These are phyloP conservation scores for Claviceps lovelessii DNA, from an alignment of 2,329 filamentous ascomycete genomes.

Conservation along the genomic window DNA sequence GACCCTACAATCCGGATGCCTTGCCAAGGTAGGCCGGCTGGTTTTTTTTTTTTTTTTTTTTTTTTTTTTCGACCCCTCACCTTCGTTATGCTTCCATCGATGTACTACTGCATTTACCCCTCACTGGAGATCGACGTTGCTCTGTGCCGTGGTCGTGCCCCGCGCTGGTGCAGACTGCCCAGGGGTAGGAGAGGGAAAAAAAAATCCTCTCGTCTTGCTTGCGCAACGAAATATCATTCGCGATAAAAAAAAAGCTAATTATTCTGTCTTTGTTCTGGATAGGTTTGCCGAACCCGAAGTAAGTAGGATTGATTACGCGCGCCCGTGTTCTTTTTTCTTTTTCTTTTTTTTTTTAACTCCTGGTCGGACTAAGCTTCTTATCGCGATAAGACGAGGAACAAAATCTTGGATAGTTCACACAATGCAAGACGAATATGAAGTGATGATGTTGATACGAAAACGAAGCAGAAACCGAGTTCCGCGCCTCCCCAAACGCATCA, in stretches of 20 bases:
- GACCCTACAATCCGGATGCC: slow-evolving; percentile 83
- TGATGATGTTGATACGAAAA: background rate
- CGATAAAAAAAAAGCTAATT: background rate
- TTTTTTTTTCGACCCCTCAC: slow-evolving; percentile 7
- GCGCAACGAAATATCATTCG: background rate
- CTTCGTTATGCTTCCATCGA: background rate
- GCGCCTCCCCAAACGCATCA: slow-evolving; percentile 8
- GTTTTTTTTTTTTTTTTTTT: slow-evolving; percentile 12
- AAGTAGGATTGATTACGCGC: slow-evolving; percentile 12
- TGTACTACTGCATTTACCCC: background rate
- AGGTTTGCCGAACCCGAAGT: slow-evolving; percentile 68
- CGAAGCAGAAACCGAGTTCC: slow-evolving; percentile 22
- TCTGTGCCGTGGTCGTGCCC: slow-evolving; percentile 1
- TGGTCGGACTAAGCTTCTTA: too few species aligned
- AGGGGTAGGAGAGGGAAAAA: background rate
- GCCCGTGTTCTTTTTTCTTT: background rate
- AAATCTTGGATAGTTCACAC: too few species aligned
- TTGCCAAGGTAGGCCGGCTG: slow-evolving; percentile 62
- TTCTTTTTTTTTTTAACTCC: background rate
- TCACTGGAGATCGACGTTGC: too few species aligned
- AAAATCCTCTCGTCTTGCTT: background rate
- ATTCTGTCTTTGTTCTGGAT: background rate
- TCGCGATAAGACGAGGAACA: too few species aligned
- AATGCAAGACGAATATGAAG: too few species aligned
- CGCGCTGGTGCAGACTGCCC: background rate